Evolutionary conservation across 1,139 yeast genomes (phyloP).

Genomic region (Magnusiomyces tetraspermus): DNA sequence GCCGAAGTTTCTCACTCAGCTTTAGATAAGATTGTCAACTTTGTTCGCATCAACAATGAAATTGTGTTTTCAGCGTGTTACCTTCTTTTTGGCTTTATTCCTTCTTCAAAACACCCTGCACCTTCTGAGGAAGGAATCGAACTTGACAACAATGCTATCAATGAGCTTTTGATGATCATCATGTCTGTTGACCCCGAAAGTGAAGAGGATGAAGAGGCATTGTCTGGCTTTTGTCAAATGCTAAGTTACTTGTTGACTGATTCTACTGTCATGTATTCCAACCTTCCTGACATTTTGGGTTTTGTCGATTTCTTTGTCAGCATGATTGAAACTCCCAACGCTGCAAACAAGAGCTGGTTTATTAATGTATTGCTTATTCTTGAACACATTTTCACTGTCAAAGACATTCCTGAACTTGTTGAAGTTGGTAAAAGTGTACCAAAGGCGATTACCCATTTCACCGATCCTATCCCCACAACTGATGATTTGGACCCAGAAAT

Average conservation of each 20-base stretch:
- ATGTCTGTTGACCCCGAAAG: constrained; percentile 31
- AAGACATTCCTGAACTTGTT: constrained; percentile 18
- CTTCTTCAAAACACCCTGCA: constrained; percentile 27
- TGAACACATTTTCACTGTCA: constrained; percentile 24
- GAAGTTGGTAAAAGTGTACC: constrained; percentile 1
- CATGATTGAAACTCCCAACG: constrained; percentile 19
- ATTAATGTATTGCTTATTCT: constrained; percentile 28
- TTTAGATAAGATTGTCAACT: constrained; percentile 40
- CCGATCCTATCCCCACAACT: constrained; percentile 9
- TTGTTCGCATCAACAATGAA: constrained; percentile 45
- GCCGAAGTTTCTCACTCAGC: not conserved
- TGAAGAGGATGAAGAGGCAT: constrained; percentile 25
- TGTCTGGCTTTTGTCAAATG: constrained; percentile 41
- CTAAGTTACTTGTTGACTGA: constrained; percentile 41
- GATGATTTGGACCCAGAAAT: constrained; percentile 28
- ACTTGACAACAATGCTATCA: constrained; percentile 25
- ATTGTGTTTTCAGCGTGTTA: constrained; percentile 43
- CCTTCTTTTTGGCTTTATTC: constrained; percentile 33
- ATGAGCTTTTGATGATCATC: constrained; percentile 34
- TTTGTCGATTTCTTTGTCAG: constrained; percentile 29
- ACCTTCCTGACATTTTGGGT: constrained; percentile 35
- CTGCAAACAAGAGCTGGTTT: constrained; percentile 24
- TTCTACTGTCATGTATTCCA: constrained; percentile 33
- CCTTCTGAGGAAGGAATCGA: constrained; percentile 12
- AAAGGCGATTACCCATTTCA: not conserved